Conservation (phyloP, 495 filamentous ascomycete species). For the Apodospora peruviana region DNA sequence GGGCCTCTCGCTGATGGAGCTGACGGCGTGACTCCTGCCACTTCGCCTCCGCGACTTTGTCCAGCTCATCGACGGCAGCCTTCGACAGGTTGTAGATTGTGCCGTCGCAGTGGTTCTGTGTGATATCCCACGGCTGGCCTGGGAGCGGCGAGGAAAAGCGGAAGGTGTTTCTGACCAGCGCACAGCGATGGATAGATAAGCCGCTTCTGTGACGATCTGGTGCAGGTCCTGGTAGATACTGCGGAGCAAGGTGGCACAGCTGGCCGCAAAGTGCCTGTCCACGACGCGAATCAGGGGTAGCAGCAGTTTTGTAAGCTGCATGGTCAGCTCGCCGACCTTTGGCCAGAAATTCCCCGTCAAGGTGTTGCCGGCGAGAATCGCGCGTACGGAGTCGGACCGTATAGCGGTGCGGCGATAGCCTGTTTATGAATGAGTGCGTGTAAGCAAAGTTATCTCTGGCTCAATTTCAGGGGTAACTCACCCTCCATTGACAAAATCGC, state of each 20-base stretch:
- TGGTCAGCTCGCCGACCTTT: constrained; percentile 32
- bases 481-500: constrained; percentile 32
- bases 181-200: constrained; percentile 37
- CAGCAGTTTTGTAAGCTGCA: constrained; percentile 34
- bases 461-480: constrained; percentile 14
- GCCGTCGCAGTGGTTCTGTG: constrained; percentile 31
- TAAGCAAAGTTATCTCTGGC: neutral
- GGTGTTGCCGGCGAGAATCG: constrained; percentile 16
- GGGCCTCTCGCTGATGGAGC: no score
- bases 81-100: constrained; percentile 25
- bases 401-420: constrained; percentile 37
- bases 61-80: constrained; percentile 9
- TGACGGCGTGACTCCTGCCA: no score
- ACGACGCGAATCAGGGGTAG: constrained; percentile 35
- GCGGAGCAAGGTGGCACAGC: constrained; percentile 5
- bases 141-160: constrained; percentile 31
- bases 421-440: constrained; percentile 15
- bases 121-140: constrained; percentile 33
- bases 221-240: constrained; percentile 40
- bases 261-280: constrained; percentile 18
- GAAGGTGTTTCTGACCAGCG: constrained; percentile 43
- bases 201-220: constrained; percentile 37
- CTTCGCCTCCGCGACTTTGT: constrained; percentile 5
- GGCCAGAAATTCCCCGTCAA: constrained; percentile 39
- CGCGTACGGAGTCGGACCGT: constrained; percentile 24